Evolutionary conservation across 495 filamentous ascomycete genomes (phyloP), one percentile per base, ranked within the genome.

Genomic region (Letharia lupina): DNA sequence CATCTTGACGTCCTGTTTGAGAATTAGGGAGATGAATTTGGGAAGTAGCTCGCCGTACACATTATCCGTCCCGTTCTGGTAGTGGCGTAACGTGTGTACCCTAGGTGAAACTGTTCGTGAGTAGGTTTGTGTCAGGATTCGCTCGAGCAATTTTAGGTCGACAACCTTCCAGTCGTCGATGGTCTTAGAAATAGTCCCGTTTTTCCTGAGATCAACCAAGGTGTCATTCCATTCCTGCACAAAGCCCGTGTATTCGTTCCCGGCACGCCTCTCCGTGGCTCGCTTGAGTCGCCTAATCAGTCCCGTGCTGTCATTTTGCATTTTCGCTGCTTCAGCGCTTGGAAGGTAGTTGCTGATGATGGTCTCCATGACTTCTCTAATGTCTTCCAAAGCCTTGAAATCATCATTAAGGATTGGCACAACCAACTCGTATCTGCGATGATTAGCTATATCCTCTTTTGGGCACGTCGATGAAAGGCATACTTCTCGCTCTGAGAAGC

Each of bases 11-110:
- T 95, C 84, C 62, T 87, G 86, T 40, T 79, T 79, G 71, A 98
- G 85, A 59, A 95, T 88, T 57, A 82, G 84, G 66, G 88, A 87
- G 67, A 91, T 83, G 73, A 98, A 95, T 4, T 85, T 86, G 28
- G 91, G 89, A 11, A 94, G 81, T 39, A 98, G 83, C 73, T 98
- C 94, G 68, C 94, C 94, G 73, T 98, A 98, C 28, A 96, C 91
- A 69, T 94, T 91, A 76, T 94, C 90, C 50, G 86, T 87, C 66
- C 91, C 93, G 68, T 90, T 89, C 72, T 94, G 84, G 72, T 96
- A 95, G 65, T 89, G 86, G 48, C 85, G 84, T 13, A 98, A 83
- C 20, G 84, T 82, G 58, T 93, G 89, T 18, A 96, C 91, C 65
- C 87, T 83, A 47, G 91, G 92, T 9, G 92, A 93, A 31, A 98